Conservation (phyloP, 306 rosid genomes). For the Citrullus amarus region DNA sequence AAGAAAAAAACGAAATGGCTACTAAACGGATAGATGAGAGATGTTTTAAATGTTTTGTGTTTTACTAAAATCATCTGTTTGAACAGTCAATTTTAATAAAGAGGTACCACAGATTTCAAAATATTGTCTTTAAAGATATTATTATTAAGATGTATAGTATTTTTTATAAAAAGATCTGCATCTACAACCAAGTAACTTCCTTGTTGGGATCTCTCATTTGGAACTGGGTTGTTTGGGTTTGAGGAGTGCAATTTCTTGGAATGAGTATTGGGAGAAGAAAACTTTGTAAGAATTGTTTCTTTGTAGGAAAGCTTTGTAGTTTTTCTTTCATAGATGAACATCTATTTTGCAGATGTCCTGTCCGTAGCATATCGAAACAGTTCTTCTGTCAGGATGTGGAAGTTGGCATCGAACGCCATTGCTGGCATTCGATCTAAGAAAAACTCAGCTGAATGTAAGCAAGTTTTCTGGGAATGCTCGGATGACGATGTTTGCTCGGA, state of each 20-base stretch:
- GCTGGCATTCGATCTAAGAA: conserved; percentile 52
- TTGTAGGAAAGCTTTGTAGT: background rate
- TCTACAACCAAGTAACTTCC: background rate
- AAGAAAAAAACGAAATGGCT: no score
- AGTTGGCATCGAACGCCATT: conserved; percentile 56
- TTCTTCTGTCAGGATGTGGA: conserved; percentile 48
- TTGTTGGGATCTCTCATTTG: background rate
- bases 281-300: background rate
- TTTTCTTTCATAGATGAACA: background rate
- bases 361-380: background rate
- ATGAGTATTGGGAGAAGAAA: background rate
- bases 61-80: background rate
- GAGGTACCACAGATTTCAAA: background rate
- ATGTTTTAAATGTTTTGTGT: background rate
- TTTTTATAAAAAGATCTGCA: background rate
- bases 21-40: background rate
- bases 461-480: conserved; percentile 48
- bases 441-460: conserved; percentile 29
- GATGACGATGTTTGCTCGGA: conserved; percentile 80
- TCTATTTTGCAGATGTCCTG: background rate
- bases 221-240: background rate
- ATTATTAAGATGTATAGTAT: background rate
- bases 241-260: background rate
- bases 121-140: background rate
- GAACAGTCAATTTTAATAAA: background rate